Conservation (phyloP, 345 rosid genomes). For the sweet orange (Citrus sinensis) region DVS_A1.0 CM039164.1:27394001-27394500, state of each 20-base stretch:
- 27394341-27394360: constrained; percentile 62
- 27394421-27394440: constrained; percentile 69
- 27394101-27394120: not conserved
- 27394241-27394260: constrained; percentile 51
- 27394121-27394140: not conserved
- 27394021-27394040: not conserved
- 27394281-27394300: constrained; percentile 80
- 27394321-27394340: constrained; percentile 60
- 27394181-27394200: constrained; percentile 82
- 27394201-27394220: constrained; percentile 33
- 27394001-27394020: constrained; percentile 41
- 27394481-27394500: constrained; percentile 69
- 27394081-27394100: not conserved
- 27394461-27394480: constrained; percentile 73
- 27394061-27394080: not conserved
- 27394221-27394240: constrained; percentile 39
- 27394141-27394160: constrained; percentile 53
- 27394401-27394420: constrained; percentile 72
- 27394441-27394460: constrained; percentile 66
- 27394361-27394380: constrained; percentile 68
- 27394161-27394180: constrained; percentile 70
- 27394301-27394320: constrained; percentile 76
- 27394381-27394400: constrained; percentile 83
- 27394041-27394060: not conserved
- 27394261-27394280: constrained; percentile 65